Evolutionary conservation across 1,139 yeast genomes (phyloP).

Genomic region (Trichomonascaceae sp.): DNA sequence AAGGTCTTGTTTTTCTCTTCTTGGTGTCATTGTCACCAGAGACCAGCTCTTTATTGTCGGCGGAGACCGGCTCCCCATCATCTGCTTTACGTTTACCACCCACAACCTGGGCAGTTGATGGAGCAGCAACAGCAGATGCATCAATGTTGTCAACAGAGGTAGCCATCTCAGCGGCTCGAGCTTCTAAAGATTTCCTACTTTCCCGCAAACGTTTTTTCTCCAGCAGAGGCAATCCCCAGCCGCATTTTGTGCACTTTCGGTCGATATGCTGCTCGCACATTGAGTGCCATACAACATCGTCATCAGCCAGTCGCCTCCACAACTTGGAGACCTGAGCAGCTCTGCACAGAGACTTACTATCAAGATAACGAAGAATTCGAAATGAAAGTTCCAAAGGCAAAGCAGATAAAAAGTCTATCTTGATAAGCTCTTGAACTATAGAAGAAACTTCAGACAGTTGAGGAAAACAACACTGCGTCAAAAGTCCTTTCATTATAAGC

Average conservation of each 20-base stretch:
- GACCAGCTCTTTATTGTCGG: not conserved
- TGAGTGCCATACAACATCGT: constrained; percentile 95
- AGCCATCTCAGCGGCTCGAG: constrained; percentile 4
- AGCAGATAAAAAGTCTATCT: constrained; percentile 81
- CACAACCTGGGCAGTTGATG: constrained; percentile 3
- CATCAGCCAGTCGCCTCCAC: constrained; percentile 90
- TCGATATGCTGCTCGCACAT: constrained; percentile 98
- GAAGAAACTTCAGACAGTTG: constrained; percentile 78
- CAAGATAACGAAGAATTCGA: constrained; percentile 80
- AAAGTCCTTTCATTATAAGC: constrained; percentile 72
- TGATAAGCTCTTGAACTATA: constrained; percentile 70
- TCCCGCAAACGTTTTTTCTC: constrained; percentile 35
- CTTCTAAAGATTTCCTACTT: constrained; percentile 1
- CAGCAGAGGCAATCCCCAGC: constrained; percentile 96
- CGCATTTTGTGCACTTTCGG: constrained; percentile 94
- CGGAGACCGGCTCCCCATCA: not conserved
- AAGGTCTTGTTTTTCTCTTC: constrained; percentile 56
- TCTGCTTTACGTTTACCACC: constrained; percentile 3
- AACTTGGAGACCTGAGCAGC: constrained; percentile 87
- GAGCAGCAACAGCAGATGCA: not conserved
- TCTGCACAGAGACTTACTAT: constrained; percentile 82
- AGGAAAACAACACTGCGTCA: constrained; percentile 92
- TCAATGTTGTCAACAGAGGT: not conserved
- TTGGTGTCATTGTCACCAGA: not conserved
- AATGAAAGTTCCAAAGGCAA: constrained; percentile 81